Base-by-base conservation (phyloP, 2,329 filamentous ascomycete genomes). In the Epichloe sp. region DNA sequence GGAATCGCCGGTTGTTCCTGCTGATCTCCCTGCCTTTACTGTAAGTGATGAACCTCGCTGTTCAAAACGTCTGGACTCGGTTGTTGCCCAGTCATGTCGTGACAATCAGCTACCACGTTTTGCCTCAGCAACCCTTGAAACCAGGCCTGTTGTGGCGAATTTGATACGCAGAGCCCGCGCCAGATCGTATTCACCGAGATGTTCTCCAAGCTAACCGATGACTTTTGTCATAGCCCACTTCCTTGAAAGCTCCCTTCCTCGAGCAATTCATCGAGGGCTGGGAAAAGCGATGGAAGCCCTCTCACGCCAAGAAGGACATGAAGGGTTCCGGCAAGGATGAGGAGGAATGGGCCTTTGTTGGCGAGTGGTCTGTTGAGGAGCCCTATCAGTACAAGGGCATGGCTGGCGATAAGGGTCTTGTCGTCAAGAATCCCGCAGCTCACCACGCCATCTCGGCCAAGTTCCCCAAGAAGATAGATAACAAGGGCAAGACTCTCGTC, bases 391-490 rank as follows among this genome's bases (percentile, higher is more conserved):
- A 86, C 71, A 94, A 93, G 77, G 93, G 89, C 62, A 93, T 96
- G 62, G 84, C 89, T 63, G 89, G 88, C 57, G 91, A 97, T 74
- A 94, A 94, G 77, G 93, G 91, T 71, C 82, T 98, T 61, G 91
- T 98, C 57, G 82, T 97, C 71, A 98, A 98, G 85, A 95, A 97
- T 76, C 80, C 87, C 58, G 93, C 93, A 59, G 93, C 93, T 62
- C 93, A 98, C 75, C 93, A 98, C 73, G 93, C 93, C 76, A 98
- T 98, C 71, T 98, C 93, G 47, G 88, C 93, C 74, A 97, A 97
- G 74, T 97, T 98, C 77, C 83, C 86, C 68, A 89, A 94, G 79
- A 85, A 87, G 73, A 86, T 98, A 65, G 86, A 96, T 73, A 93
- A 94, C 81, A 97, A 91, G 82, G 89, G 80, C 74, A 95, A 98